A percentile compares a stretch with the other conserved stretches of the same genome.
These are phyloP conservation scores for Cladosporium phlei DNA, from an alignment of 2,329 filamentous ascomycete genomes.

Conservation along the genomic window DNA sequence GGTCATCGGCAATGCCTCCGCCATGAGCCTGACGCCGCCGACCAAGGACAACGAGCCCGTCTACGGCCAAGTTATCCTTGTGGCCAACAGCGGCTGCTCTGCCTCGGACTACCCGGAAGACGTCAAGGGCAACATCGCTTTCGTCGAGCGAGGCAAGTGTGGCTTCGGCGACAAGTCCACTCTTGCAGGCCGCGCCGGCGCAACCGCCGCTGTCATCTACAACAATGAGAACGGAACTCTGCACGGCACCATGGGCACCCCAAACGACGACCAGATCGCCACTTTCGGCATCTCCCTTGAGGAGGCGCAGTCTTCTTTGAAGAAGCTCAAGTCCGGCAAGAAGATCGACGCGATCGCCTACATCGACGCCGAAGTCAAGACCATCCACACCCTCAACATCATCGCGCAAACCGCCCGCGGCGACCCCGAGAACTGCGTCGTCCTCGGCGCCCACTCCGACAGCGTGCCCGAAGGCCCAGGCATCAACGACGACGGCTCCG, in stretches of 20 bases:
- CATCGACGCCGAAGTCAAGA: slow-evolving; percentile 20
- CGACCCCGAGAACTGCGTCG: slow-evolving; percentile 32
- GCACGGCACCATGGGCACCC: slow-evolving; percentile 15
- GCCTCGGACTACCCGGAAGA: slow-evolving; percentile 57
- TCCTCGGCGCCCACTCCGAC: slow-evolving; percentile 36
- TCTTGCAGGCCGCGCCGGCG: slow-evolving; percentile 62
- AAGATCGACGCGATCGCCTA: slow-evolving; percentile 20
- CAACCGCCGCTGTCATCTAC: slow-evolving; percentile 66
- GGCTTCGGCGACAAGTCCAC: slow-evolving; percentile 66
- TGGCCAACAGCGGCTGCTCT: slow-evolving; percentile 57
- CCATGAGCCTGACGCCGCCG: slow-evolving; percentile 46
- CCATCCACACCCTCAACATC: slow-evolving; percentile 31
- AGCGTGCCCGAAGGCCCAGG: slow-evolving; percentile 34
- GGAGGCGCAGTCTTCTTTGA: slow-evolving; percentile 17
- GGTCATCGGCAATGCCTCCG: slow-evolving; percentile 50
- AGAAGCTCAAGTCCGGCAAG: slow-evolving; percentile 19
- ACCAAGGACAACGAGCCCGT: slow-evolving; percentile 50
- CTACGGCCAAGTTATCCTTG: slow-evolving; percentile 14
- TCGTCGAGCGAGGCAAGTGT: slow-evolving; percentile 65
- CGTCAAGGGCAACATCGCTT: slow-evolving; percentile 59
- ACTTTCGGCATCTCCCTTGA: slow-evolving; percentile 59
- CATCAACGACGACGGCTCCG: slow-evolving; percentile 40
- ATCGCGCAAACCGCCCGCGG: slow-evolving; percentile 35
- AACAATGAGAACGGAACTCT: slow-evolving; percentile 58
- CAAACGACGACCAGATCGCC: slow-evolving; percentile 52